Conservation (phyloP, 805 yeast species). For the Starmerella bombi region DNA sequence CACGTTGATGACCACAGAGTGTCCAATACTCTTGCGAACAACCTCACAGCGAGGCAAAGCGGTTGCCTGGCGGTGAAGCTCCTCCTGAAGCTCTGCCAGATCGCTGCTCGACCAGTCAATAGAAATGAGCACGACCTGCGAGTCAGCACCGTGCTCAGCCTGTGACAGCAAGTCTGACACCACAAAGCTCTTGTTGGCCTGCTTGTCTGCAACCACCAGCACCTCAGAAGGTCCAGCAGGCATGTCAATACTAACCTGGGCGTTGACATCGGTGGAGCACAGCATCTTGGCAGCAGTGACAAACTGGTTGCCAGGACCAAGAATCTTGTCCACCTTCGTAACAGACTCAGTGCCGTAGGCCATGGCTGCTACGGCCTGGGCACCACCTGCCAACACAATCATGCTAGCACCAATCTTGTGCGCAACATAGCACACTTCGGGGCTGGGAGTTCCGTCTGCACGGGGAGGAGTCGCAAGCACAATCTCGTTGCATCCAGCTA, state of each 20-base stretch:
- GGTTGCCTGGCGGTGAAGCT: slow-evolving; percentile 72
- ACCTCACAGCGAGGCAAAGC: slow-evolving; percentile 84
- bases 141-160: slow-evolving; percentile 98
- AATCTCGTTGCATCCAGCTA: slow-evolving; percentile 91
- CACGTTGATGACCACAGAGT: slow-evolving; percentile 70
- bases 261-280: slow-evolving; percentile 88
- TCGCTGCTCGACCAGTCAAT: slow-evolving; percentile 51
- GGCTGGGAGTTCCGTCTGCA: slow-evolving; percentile 80
- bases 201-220: slow-evolving; percentile 74
- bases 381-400: slow-evolving; percentile 96
- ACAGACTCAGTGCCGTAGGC: slow-evolving; percentile 93
- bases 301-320: slow-evolving; percentile 98
- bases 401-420: slow-evolving; percentile 84
- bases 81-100: slow-evolving; percentile 59
- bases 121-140: slow-evolving; percentile 88
- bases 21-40: slow-evolving; percentile 81
- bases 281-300: slow-evolving; percentile 99
- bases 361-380: slow-evolving; percentile 98
- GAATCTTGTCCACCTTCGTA: slow-evolving; percentile 87
- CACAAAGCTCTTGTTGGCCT: slow-evolving; percentile 87
- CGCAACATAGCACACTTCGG: slow-evolving; percentile 96
- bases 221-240: slow-evolving; percentile 99
- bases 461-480: slow-evolving; percentile 93
- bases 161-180: slow-evolving; percentile 94
- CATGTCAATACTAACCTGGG: slow-evolving; percentile 94